Evolutionary conservation across 2,329 filamentous ascomycete genomes (phyloP), one percentile per base, ranked within the genome.

Genomic region (Knufia fluminis): DNA sequence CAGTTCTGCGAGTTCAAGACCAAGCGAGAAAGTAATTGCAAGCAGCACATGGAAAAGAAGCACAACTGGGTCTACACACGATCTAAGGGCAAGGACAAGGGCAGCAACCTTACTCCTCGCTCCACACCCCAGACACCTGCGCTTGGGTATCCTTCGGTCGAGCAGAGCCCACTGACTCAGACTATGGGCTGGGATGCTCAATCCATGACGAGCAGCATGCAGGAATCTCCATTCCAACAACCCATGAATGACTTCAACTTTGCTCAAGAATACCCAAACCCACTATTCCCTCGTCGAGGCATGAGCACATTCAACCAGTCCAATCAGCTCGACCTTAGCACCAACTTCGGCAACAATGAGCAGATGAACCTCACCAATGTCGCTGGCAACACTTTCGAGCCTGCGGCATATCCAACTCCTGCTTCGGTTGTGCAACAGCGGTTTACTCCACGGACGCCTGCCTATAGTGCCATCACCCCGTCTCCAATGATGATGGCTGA

Each of bases 1-100:
- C 70, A 81, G 42, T 97, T 78, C 69, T 97, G 92, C 75, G 82
- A 86, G 0, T 97, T 97, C 72, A 85, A 88, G 62, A 95, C 90
- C 9, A 97, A 97, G 75, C 84, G 90, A 52, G 86, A 95, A 71
- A 92, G 86, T 55, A 97, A 97, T 68, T 94, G 88, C 78, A 96
- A 96, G 66, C 91, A 96, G 68, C 90, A 97, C 70, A 96, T 96
- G 90, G 91, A 97, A 72, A 96, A 96, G 69, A 85, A 87, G 0
- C 90, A 97, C 62, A 83, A 83, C 51, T 95, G 87, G 85, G 75
- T 76, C n/a, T 96, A 96, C 59, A 77, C 90, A 49, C 85, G 91
- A 56, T 91, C 88, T 52, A 96, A 96, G 77, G 90, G 85, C 66
- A 95, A 94, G 62, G 85, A 86, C 64, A 86, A 85, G 70, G 62